Conservation (phyloP, 2,329 filamentous ascomycete genomes). For the Beauveria sp. region DNA sequence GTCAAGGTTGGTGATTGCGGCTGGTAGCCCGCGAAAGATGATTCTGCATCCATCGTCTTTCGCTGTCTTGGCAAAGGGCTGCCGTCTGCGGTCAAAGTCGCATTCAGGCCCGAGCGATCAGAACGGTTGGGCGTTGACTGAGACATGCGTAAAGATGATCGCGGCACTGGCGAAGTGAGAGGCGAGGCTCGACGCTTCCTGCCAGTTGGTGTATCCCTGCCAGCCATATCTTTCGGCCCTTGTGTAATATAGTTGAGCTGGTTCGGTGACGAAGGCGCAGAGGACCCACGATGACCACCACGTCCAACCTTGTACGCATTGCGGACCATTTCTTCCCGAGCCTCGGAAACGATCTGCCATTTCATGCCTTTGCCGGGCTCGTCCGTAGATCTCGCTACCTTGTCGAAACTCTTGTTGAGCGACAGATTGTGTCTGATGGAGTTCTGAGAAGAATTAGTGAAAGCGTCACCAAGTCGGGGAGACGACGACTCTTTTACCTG, state of each 20-base stretch:
- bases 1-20: slow-evolving; percentile 54
- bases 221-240: slow-evolving; percentile 47
- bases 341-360: slow-evolving; percentile 84
- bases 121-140: slow-evolving; percentile 52
- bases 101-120: slow-evolving; percentile 30
- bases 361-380: slow-evolving; percentile 99
- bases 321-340: slow-evolving; percentile 79
- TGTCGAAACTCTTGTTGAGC: slow-evolving; percentile 88
- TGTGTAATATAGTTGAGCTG: slow-evolving; percentile 55
- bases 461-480: neutral
- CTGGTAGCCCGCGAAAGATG: slow-evolving; percentile 41
- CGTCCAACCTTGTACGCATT: slow-evolving; percentile 56
- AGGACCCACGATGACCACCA: slow-evolving; percentile 59
- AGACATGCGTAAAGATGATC: slow-evolving; percentile 39
- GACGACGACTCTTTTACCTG: slow-evolving; percentile 54
- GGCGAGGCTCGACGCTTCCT: slow-evolving; percentile 51
- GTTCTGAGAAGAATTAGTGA: slow-evolving; percentile 48
- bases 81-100: slow-evolving; percentile 43
- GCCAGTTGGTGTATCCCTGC: slow-evolving; percentile 41
- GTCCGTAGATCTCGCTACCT: slow-evolving; percentile 84
- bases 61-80: slow-evolving; percentile 54
- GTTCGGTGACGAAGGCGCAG: slow-evolving; percentile 60
- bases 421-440: slow-evolving; percentile 96
- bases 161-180: slow-evolving; percentile 47
- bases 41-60: slow-evolving; percentile 35